phyloP scores from a whole-genome alignment of 805 yeast genomes.

The Metschnikowia aberdeeniae region DNA sequence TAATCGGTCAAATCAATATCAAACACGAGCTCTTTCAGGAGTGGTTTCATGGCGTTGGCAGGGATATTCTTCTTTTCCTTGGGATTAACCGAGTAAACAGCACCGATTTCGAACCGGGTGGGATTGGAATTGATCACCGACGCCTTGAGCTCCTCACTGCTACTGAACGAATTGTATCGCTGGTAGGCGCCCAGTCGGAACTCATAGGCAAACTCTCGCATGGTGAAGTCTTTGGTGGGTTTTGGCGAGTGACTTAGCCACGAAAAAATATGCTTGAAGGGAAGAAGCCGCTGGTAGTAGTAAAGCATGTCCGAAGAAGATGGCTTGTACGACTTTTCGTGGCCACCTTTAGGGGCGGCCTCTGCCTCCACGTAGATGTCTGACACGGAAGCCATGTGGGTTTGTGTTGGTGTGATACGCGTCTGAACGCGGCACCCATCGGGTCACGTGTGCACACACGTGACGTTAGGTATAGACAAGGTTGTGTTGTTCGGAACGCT shows the following conservation, averaged over 20 bases:
- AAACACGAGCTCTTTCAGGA: slow-evolving; percentile 82
- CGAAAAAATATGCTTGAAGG: slow-evolving; percentile 72
- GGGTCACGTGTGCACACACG: not conserved
- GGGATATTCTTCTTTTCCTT: slow-evolving; percentile 73
- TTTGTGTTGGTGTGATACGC: not conserved
- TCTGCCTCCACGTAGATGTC: not conserved
- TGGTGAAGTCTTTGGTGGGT: slow-evolving; percentile 70
- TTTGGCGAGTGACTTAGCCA: slow-evolving; percentile 88
- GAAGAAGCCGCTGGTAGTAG: slow-evolving; percentile 68
- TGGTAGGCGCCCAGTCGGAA: slow-evolving; percentile 83
- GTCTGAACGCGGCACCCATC: not conserved
- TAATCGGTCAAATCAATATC: slow-evolving; percentile 98
- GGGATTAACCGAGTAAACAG: slow-evolving; percentile 86
- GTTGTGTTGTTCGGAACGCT: too few species aligned
- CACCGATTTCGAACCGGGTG: slow-evolving; percentile 91
- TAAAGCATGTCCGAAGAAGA: slow-evolving; percentile 63
- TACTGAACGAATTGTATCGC: slow-evolving; percentile 75
- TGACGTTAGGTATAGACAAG: too few species aligned
- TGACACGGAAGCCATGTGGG: slow-evolving; percentile 1
- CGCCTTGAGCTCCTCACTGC: slow-evolving; percentile 69
- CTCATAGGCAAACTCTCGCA: slow-evolving; percentile 93
- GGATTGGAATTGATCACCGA: slow-evolving; percentile 75
- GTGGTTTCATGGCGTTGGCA: slow-evolving; percentile 72
- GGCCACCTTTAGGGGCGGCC: slow-evolving; percentile 1
- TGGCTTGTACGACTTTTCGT: slow-evolving; percentile 21